Base-by-base conservation (phyloP, 202 grass and related monocot species). In the Cymbopogon flexuosus region DNA sequence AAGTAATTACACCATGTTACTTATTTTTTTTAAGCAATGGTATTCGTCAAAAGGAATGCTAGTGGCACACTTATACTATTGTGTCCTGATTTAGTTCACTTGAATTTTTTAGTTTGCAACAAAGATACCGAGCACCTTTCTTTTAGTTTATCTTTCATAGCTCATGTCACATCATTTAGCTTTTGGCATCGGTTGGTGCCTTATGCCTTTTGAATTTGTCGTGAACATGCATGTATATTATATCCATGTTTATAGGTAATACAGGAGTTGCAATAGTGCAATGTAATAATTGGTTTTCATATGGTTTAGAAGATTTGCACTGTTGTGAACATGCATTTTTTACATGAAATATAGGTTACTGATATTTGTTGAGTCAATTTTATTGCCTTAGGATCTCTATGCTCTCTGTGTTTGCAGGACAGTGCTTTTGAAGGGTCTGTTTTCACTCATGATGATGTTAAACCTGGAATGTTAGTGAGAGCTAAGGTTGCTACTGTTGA, bases 391-490 rank as follows among this genome's bases (percentile, higher is more conserved):
- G 35, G 54, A 31, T 82, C 52, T 68, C 43, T 43, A 18, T 74
- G 43, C 63, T 36, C 27, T 80, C 62, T 81, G 8, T 79, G 33
- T 74, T 77, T 72, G 47, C 85, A 98, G 95, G 92, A 91, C 62
- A 98, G 92, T 89, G 92, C 95, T 80, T 93, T 98, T 83, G 95
- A 98, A 88, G 92, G 90, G 30, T 91, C 92, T 86, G 90, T 98
- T 85, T 98, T 98, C 82, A 98, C 95, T 76, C 95, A 98, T 84
- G 89, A 90, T 64, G 95, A 98, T 93, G 90, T 94, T 70, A 98
- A 94, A 76, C 92, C 95, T 84, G 95, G 95, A 80, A 94, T 98
- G 92, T 47, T 92, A 79, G 88, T 94, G 46, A 94, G 88, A 79
- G 92, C 90, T 67, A 98, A 93, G 88, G 88, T 98, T 76, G 81